phyloP scores from a whole-genome alignment of 345 rosid genomes.

The Camelina hispida region DNA sequence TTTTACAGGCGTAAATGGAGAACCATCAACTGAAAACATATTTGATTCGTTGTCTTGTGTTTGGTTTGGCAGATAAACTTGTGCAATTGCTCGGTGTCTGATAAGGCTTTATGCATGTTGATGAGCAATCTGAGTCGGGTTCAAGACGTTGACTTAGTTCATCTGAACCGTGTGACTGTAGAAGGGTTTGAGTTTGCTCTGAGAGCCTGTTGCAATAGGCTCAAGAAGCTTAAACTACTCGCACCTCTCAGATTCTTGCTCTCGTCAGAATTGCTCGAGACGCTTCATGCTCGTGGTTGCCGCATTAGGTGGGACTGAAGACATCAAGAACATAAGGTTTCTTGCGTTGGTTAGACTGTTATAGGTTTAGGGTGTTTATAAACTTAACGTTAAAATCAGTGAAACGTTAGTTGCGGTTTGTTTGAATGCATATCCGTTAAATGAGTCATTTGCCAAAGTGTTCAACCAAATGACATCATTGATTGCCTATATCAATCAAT shows the following conservation, averaged over 20 bases:
- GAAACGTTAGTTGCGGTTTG: not conserved
- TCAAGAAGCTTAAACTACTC: constrained; percentile 84
- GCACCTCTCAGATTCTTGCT: constrained; percentile 68
- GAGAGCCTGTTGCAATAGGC: constrained; percentile 63
- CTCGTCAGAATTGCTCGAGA: constrained; percentile 70
- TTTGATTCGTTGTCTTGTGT: constrained; percentile 4
- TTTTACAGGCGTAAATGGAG: not conserved
- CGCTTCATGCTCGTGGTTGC: constrained; percentile 73
- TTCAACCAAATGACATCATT: too few species aligned
- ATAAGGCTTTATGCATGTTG: constrained; percentile 61
- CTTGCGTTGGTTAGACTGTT: constrained; percentile 9
- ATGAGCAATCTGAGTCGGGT: constrained; percentile 80
- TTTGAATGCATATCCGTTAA: too few species aligned
- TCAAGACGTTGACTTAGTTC: constrained; percentile 88
- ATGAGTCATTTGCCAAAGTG: too few species aligned
- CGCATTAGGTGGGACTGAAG: constrained; percentile 79
- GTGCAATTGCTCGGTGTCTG: constrained; percentile 60
- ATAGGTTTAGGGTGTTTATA: not conserved
- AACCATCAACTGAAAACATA: not conserved
- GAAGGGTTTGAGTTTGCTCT: constrained; percentile 85
- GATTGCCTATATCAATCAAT: too few species aligned
- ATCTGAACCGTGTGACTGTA: constrained; percentile 64
- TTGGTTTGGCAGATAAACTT: constrained; percentile 76
- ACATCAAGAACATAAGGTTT: not conserved
- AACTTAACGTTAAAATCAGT: not conserved